Base-by-base conservation (phyloP, 495 filamentous ascomycete genomes). In the Podospora tetraspora region DNA sequence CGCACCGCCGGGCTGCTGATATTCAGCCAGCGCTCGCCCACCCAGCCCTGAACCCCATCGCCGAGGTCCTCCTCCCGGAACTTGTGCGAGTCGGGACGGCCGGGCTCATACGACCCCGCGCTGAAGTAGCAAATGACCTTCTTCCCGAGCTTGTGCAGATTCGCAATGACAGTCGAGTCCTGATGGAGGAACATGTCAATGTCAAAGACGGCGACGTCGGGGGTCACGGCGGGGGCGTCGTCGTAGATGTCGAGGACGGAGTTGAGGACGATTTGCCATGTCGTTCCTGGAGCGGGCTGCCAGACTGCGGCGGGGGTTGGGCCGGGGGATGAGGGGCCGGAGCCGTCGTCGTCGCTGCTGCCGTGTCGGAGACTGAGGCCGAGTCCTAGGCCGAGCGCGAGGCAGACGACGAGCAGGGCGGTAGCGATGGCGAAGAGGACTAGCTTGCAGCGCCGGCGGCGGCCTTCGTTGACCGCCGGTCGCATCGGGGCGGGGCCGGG, bases 61-160 rank as follows among this genome's bases (percentile, higher is more conserved):
- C 87, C 89, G 22, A 86, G 70, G 61, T 90, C 89, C 1, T 74
- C 70, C 0, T 71, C 24, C 1, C 73, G 68, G 77, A 92, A 92
- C 0, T 83, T 56, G 60, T 43, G 62, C 4, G 83, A 76, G 71
- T 92, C 90, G 6, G 80, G 74, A 6, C 89, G 84, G 76, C 81
- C 85, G 66, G 84, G 73, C 76, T 76, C 76, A 67, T 84, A 90
- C 19, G 83, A 86, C 7, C 90, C 90, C 1, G 89, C 90, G 12
- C 84, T 87, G 79, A 91, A 92, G 74, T 92, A 92, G 80, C 90
- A 92, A 66, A 92, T 89, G 27, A 91, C 74, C 57, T 72, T 76
- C 67, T 77, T 77, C 23, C 71, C 72, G 11, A 72, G 68, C 25
- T 59, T 62, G 64, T 77, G 74, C 23, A 77, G 71, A 13, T 67